A percentile compares a stretch with the other conserved stretches of the same genome.
Evolutionary conservation across 2,329 filamentous ascomycete species (phyloP).

Genomic region (Colletotrichum zoysiae): DNA sequence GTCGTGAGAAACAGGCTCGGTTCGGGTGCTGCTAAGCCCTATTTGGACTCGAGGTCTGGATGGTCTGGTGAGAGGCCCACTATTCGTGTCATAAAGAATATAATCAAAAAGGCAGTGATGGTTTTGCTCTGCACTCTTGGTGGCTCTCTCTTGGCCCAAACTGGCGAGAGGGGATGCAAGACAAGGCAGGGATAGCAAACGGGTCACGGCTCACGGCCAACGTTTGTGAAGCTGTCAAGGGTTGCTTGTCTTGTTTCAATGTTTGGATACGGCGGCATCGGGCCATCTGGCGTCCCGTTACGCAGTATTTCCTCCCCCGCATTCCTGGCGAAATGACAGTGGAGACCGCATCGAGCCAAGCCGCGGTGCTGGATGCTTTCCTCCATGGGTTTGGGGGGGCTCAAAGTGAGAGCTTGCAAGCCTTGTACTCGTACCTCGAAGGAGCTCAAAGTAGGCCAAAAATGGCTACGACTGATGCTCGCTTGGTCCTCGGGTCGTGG

Average conservation of each 20-base stretch:
- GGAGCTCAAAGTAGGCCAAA: not conserved
- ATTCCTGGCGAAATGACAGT: conserved; percentile 32
- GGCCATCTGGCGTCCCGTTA: conserved; percentile 9
- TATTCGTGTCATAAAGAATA: conserved; percentile 20
- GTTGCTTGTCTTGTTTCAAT: not conserved
- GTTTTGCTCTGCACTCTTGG: conserved; percentile 32
- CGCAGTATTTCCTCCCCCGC: conserved; percentile 25
- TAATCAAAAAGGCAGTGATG: not conserved
- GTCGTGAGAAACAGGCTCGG: conserved; percentile 9
- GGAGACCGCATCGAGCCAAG: conserved; percentile 11
- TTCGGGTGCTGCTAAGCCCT: conserved; percentile 23
- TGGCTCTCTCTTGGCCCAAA: conserved; percentile 9
- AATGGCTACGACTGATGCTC: not conserved
- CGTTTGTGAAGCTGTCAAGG: not conserved
- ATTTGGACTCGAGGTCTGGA: conserved; percentile 22
- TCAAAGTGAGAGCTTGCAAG: no score
- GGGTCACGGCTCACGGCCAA: conserved; percentile 25
- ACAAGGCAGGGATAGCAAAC: not conserved
- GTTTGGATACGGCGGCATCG: not conserved
- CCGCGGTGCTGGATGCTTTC: not conserved
- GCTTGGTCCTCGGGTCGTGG: not conserved
- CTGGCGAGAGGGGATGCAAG: not conserved
- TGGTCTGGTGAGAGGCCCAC: conserved; percentile 35
- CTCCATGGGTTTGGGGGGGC: not conserved
- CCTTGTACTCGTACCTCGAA: no score